Evolutionary conservation across 768 basidiomycete genomes (phyloP).

Genomic region (button mushroom (Agaricus bisporus)): DNA sequence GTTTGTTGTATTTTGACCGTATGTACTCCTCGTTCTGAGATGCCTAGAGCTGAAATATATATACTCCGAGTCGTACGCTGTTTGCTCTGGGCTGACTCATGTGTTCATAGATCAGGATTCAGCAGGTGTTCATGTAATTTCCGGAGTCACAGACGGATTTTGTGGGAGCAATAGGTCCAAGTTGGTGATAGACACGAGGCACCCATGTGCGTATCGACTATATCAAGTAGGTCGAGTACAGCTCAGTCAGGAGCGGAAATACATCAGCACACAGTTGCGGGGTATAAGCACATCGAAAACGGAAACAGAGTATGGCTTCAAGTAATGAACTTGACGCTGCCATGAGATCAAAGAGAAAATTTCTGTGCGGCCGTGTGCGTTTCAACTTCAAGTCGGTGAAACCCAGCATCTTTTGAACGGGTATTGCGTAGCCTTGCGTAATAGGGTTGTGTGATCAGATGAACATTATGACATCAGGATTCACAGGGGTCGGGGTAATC

Average conservation of each 20-base stretch:
- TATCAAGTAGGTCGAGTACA: neutral
- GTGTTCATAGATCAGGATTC: too few relatives aligned
- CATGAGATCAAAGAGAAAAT: neutral
- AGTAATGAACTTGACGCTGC: neutral
- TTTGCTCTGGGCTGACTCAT: too few relatives aligned
- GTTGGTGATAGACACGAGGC: neutral
- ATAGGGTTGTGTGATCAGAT: neutral
- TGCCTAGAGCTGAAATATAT: too few relatives aligned
- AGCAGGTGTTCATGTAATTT: too few relatives aligned
- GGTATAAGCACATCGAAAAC: neutral
- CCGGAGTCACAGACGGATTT: too few relatives aligned
- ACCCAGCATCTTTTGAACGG: too few relatives aligned
- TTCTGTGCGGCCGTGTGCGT: neutral
- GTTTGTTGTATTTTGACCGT: too few relatives aligned
- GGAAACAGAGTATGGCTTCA: neutral
- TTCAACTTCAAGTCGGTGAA: neutral
- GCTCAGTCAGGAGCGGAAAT: neutral
- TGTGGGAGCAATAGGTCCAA: too few relatives aligned
- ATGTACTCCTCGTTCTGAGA: too few relatives aligned
- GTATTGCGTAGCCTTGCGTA: neutral
- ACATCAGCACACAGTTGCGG: neutral
- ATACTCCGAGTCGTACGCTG: too few relatives aligned
- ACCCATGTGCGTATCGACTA: neutral
- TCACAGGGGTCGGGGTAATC: neutral
- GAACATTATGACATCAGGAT: neutral